Conservation (phyloP, 345 rosid genomes). For the Sapria himalayana region DNA sequence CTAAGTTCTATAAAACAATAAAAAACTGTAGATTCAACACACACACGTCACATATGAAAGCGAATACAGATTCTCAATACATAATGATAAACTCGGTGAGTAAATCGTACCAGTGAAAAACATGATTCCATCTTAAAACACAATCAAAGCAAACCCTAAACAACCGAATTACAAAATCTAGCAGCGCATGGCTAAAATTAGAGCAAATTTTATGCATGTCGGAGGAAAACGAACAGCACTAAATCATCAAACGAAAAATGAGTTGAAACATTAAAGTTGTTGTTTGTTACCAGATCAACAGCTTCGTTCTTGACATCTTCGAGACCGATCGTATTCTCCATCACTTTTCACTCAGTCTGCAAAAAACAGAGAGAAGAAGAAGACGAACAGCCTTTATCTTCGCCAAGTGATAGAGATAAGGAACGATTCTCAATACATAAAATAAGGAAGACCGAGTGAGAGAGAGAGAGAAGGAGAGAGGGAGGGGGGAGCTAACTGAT, state of each 20-base stretch:
- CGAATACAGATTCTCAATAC: not conserved
- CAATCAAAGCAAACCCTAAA: not conserved
- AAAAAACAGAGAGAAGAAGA: not conserved
- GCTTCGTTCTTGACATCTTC: conserved; percentile 61
- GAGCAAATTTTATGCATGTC: not conserved
- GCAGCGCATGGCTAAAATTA: not conserved
- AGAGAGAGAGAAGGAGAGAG: not conserved
- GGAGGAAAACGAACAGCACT: not conserved
- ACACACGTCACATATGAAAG: not conserved
- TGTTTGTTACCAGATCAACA: conserved; percentile 65
- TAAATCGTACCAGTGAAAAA: too few species aligned
- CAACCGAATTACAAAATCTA: conserved; percentile 2
- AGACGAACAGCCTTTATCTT: not conserved
- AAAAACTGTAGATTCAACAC: not conserved
- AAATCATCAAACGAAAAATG: too few species aligned
- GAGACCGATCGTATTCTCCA: conserved; percentile 20
- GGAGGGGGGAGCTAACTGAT: too few species aligned
- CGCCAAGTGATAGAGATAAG: not conserved
- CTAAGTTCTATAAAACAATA: not conserved
- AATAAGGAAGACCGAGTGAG: not conserved
- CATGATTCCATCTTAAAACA: too few species aligned
- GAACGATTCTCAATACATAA: too few species aligned
- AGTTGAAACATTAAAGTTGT: too few species aligned
- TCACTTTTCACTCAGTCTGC: conserved; percentile 5
- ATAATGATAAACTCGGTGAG: too few species aligned